phyloP scores from a whole-genome alignment of 768 basidiomycete species.

The Russula earlei region DNA sequence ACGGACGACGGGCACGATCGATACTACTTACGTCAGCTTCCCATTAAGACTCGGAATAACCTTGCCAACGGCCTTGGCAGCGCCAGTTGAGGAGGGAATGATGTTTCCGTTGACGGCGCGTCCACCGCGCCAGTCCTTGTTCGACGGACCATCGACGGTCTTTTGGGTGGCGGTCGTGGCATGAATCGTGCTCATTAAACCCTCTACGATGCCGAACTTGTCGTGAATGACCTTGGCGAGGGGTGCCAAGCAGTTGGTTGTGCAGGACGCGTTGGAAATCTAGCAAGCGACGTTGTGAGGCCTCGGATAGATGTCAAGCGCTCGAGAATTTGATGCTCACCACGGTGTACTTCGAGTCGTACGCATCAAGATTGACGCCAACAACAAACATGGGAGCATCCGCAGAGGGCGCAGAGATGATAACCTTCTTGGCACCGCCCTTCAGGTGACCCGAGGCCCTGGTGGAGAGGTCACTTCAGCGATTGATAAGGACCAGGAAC shows the following conservation, averaged over 20 bases:
- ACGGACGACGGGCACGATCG: no score
- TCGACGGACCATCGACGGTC: conserved; percentile 88
- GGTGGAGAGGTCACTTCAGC: neutral
- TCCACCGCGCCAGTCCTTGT: conserved; percentile 97
- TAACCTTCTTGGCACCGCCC: conserved; percentile 99
- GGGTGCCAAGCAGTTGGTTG: conserved; percentile 99
- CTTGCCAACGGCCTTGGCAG: conserved; percentile 98
- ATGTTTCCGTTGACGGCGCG: conserved; percentile 97
- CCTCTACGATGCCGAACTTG: conserved; percentile 93
- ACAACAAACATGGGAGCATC: conserved; percentile 93
- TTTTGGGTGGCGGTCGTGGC: conserved; percentile 94
- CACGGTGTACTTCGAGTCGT: conserved; percentile 83
- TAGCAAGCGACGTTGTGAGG: conserved; percentile 22
- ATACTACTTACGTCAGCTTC: conserved; percentile 83
- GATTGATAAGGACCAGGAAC: neutral
- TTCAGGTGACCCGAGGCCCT: conserved; percentile 89
- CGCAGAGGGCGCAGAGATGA: conserved; percentile 98
- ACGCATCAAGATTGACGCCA: conserved; percentile 91
- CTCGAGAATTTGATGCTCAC: conserved; percentile 37
- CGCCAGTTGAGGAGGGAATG: conserved; percentile 98
- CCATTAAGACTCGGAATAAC: conserved; percentile 95
- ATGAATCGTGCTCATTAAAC: conserved; percentile 98
- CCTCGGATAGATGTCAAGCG: neutral
- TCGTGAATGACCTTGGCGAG: conserved; percentile 97
- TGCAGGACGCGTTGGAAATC: conserved; percentile 99